Evolutionary conservation across 2,329 filamentous ascomycete species (phyloP).

Genomic region (Colletotrichum coccodes): DNA sequence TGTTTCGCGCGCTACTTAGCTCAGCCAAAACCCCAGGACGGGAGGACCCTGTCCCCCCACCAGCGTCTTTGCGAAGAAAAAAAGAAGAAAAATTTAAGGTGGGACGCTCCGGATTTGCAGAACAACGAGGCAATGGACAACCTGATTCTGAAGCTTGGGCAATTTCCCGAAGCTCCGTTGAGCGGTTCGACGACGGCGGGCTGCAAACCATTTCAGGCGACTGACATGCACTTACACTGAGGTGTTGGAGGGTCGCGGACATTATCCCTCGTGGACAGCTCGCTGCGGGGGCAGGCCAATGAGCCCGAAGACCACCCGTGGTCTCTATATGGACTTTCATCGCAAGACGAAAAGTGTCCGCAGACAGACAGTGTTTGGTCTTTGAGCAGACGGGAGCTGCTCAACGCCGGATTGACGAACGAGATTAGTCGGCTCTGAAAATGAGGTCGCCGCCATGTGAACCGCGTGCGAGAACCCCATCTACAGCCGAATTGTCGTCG

Average conservation of each 20-base stretch:
- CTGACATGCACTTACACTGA: background rate
- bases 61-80: constrained; percentile 9
- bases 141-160: background rate
- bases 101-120: background rate
- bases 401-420: background rate
- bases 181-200: background rate
- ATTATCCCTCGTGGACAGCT: background rate
- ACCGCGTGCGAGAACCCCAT: background rate
- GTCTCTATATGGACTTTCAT: background rate
- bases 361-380: background rate
- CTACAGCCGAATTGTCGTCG: background rate
- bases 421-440: background rate
- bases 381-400: background rate
- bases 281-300: background rate
- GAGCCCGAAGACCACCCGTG: background rate
- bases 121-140: constrained; percentile 1
- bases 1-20: background rate
- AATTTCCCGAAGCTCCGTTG: constrained; percentile 15
- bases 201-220: constrained; percentile 4
- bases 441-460: background rate
- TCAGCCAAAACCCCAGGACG: background rate
- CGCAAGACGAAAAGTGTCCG: background rate
- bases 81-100: background rate
- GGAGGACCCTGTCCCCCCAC: constrained; percentile 8
- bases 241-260: background rate